A percentile compares a stretch with the other conserved stretches of the same genome.
Conservation (phyloP, 1,139 yeast genomes). For the Sugiyamaella grinbergsii region DNA sequence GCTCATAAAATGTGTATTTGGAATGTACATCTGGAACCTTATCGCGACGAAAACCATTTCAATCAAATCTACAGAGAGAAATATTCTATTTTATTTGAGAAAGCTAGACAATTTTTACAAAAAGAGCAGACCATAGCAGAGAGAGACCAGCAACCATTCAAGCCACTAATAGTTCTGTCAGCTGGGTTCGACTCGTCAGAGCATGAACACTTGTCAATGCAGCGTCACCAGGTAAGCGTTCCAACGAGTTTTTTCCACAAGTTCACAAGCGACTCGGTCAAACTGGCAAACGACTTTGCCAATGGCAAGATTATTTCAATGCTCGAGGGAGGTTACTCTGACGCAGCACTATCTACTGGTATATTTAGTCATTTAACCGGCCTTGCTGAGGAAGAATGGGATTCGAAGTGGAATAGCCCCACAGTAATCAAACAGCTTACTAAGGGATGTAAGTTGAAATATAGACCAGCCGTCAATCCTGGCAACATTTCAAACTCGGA, state of each 20-base stretch:
- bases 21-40: conserved; percentile 79
- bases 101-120: conserved; percentile 66
- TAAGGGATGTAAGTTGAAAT: conserved; percentile 68
- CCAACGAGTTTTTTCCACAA: conserved; percentile 79
- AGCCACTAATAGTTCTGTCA: conserved; percentile 70
- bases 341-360: conserved; percentile 80
- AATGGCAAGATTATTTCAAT: conserved; percentile 65
- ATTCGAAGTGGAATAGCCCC: conserved; percentile 49
- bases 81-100: conserved; percentile 62
- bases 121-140: conserved; percentile 44
- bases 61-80: conserved; percentile 61
- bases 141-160: conserved; percentile 48
- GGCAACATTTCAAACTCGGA: conserved; percentile 10
- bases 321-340: conserved; percentile 86
- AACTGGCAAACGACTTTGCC: conserved; percentile 52
- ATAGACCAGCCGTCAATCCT: conserved; percentile 53
- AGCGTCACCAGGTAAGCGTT: conserved; percentile 78
- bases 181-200: conserved; percentile 93
- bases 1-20: conserved; percentile 81
- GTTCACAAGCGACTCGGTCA: conserved; percentile 72
- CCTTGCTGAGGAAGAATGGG: conserved; percentile 59
- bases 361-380: conserved; percentile 79
- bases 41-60: conserved; percentile 63
- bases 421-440: conserved; percentile 66
- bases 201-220: conserved; percentile 80